Evolutionary conservation across 768 basidiomycete species (phyloP), one percentile per base, ranked within the genome.

Genomic region (Mycena belliarum): DNA sequence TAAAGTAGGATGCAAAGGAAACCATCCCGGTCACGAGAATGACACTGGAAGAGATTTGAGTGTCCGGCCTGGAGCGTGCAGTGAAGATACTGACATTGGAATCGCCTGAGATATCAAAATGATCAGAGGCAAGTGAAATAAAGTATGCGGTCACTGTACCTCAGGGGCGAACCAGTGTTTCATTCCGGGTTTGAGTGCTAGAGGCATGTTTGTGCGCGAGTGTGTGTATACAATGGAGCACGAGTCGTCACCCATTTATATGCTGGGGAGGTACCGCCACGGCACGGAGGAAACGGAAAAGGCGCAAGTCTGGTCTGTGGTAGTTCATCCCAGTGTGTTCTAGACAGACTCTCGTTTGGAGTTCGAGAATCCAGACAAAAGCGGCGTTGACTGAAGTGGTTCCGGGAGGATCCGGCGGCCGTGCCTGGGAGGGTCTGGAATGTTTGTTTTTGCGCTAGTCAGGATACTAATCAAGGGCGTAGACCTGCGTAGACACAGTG

Each of bases 121-220:
- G n/a, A n/a, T n/a, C n/a, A n/a, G 21, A 38, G 45, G 29, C 29
- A 32, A 57, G 35, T 43, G 18, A 38, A 37, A 55, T 46, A 14
- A 42, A 52, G 48, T 61, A 52, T 52, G 16, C 43, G 20, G 6
- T 52, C 2, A 1, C 4, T 33, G 14, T 54, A 86, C 86, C 83
- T 89, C 89, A 65, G 86, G 74, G 73, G 87, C 87, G 66, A 81
- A 84, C 87, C 87, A 88, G 73, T 87, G 79, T 70, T 77, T 85
- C 77, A 85, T 77, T 43, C 40, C 7, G 26, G 53, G 20, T 45
- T 23, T 59, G 49, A 50, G 20, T 45, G 45, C 42, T 14, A 38
- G 5, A 52, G 59, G 50, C 59, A 60, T 60, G 6, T 59, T n/a
- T 44, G 48, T 40, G 25, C 28, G 24, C 18, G 41, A 14, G 43